Conservation (phyloP, 1,284 basidiomycete genomes). For the Ustilago hordei region DNA sequence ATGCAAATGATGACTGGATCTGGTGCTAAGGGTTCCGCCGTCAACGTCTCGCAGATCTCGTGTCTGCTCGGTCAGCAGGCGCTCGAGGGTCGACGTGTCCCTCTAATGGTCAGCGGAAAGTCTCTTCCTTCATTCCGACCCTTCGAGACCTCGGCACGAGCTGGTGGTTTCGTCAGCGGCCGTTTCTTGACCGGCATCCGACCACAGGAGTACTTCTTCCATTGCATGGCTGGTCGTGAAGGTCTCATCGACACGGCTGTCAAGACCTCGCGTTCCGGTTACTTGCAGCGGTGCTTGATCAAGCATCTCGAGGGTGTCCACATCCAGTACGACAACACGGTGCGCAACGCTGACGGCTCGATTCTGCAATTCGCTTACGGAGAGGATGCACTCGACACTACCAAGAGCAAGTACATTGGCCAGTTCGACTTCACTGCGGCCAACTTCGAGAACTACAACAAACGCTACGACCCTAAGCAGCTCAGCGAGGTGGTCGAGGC, state of each 20-base stretch:
- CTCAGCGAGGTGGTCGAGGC: slow-evolving; percentile 77
- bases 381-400: slow-evolving; percentile 95
- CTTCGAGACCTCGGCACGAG: slow-evolving; percentile 95
- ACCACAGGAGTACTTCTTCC: slow-evolving; percentile 99
- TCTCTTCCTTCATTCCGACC: slow-evolving; percentile 96
- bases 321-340: slow-evolving; percentile 97
- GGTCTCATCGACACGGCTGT: slow-evolving; percentile 99
- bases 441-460: slow-evolving; percentile 85
- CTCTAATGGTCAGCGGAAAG: slow-evolving; percentile 99
- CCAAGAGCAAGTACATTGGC: slow-evolving; percentile 76
- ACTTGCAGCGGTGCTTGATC: slow-evolving; percentile 96
- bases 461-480: slow-evolving; percentile 76
- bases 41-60: slow-evolving; percentile 98
- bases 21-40: slow-evolving; percentile 96
- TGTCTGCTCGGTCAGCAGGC: slow-evolving; percentile 97
- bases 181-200: slow-evolving; percentile 98
- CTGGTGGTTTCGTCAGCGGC: slow-evolving; percentile 99
- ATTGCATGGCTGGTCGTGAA: slow-evolving; percentile 99
- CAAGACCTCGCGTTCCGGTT: slow-evolving; percentile 98
- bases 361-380: slow-evolving; percentile 98
- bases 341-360: slow-evolving; percentile 91
- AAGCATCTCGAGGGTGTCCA: slow-evolving; percentile 97
- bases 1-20: slow-evolving; percentile 99
- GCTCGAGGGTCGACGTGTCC: slow-evolving; percentile 96
- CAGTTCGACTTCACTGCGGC: slow-evolving; percentile 93